Percentiles rank a stretch among this genome's conserved stretches.
Evolutionary conservation across 331 rosid species (phyloP).

Genomic region (Telfairia occidentalis): DNA sequence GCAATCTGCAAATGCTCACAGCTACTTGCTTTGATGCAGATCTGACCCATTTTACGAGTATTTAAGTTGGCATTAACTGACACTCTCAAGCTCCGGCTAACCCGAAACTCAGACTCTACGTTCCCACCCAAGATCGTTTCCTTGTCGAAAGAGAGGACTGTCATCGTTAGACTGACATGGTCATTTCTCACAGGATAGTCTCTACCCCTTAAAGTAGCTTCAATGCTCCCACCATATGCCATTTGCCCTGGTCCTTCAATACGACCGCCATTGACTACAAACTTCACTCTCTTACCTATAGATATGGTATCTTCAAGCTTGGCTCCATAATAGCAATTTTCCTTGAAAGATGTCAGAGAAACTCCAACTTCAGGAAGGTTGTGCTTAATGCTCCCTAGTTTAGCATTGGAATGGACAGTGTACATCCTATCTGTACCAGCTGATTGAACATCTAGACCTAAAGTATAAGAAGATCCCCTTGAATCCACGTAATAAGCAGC

Average conservation of each 20-base stretch:
- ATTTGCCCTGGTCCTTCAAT: slow-evolving; percentile 60
- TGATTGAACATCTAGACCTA: slow-evolving; percentile 82
- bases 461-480: slow-evolving; percentile 41
- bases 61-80: slow-evolving; percentile 67
- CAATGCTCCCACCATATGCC: slow-evolving; percentile 74
- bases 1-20: slow-evolving; percentile 76
- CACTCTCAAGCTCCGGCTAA: slow-evolving; percentile 45
- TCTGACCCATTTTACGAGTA: slow-evolving; percentile 79
- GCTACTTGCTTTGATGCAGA: slow-evolving; percentile 62
- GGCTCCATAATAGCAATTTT: slow-evolving; percentile 60
- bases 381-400: slow-evolving; percentile 46
- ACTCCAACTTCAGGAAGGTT: slow-evolving; percentile 61
- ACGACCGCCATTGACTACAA: slow-evolving; percentile 54
- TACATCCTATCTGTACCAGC: slow-evolving; percentile 52
- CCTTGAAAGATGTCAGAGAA: slow-evolving; percentile 63
- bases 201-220: slow-evolving; percentile 60
- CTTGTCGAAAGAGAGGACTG: slow-evolving; percentile 59
- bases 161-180: slow-evolving; percentile 46
- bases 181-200: slow-evolving; percentile 79
- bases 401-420: slow-evolving; percentile 56
- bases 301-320: slow-evolving; percentile 74
- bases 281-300: slow-evolving; percentile 71
- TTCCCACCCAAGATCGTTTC: slow-evolving; percentile 75
- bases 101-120: slow-evolving; percentile 61
- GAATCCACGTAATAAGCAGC: slow-evolving; percentile 59